These are phyloP conservation scores for Boletus rubropictus DNA, from an alignment of 768 basidiomycete genomes.

Conservation along the genomic window DNA sequence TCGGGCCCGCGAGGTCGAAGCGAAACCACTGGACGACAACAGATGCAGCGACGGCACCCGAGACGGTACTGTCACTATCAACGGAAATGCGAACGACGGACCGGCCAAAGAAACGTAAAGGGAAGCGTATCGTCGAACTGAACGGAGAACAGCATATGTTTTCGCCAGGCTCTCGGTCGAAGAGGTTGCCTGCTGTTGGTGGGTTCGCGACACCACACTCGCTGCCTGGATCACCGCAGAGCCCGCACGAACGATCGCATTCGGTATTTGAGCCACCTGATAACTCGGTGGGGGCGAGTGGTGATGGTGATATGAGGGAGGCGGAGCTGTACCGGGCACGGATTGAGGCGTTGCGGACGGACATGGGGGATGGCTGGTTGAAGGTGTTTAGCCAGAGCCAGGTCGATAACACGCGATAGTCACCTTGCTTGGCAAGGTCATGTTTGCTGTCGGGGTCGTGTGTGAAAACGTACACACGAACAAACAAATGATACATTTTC, in stretches of 20 bases:
- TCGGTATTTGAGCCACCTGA: constrained; percentile 54
- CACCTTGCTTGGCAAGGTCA: too few species aligned
- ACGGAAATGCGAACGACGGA: constrained; percentile 36
- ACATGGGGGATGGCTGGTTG: constrained; percentile 88
- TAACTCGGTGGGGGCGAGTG: background rate
- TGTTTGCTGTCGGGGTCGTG: too few species aligned
- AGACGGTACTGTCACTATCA: constrained; percentile 27
- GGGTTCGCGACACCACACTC: constrained; percentile 3
- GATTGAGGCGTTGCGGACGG: constrained; percentile 77
- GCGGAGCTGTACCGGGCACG: constrained; percentile 70
- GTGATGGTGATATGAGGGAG: constrained; percentile 36
- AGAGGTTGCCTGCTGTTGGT: constrained; percentile 1
- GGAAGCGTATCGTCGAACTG: constrained; percentile 75
- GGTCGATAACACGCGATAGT: background rate
- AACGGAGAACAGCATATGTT: constrained; percentile 42
- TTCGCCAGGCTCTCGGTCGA: constrained; percentile 8
- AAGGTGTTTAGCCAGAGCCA: constrained; percentile 75
- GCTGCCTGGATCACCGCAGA: constrained; percentile 17
- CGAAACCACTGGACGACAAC: constrained; percentile 14
- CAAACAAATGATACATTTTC: too few species aligned
- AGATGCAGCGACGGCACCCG: constrained; percentile 17
- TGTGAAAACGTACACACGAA: too few species aligned
- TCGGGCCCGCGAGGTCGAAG: constrained; percentile 35
- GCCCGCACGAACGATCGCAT: constrained; percentile 17
- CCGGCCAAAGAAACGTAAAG: constrained; percentile 52